Evolutionary conservation across 306 rosid genomes (phyloP), one percentile per base, ranked within the genome.

Genomic region (Medicago ruthenica): DNA sequence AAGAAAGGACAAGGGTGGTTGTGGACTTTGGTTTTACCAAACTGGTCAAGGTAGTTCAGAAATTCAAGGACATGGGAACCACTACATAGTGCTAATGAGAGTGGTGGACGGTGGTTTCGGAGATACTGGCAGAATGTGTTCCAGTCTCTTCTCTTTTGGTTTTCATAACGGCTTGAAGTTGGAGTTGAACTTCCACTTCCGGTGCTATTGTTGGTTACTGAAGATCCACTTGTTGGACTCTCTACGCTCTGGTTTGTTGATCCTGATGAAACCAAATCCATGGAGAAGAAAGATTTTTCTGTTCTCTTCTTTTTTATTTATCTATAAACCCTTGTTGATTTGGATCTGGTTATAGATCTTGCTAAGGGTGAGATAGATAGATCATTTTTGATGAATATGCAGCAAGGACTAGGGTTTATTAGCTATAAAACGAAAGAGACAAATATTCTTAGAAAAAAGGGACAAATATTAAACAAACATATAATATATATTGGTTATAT

Each of bases 111-210:
- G 82, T 92, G 97, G 89, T 92, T 95, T 2, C 90, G 51, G 0
- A 95, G 82, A 80, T 95, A 95, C 74, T 95, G 99, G 75, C 97
- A 92, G 86, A 95, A 95, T 3, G 97, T 95, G 86, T 88, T 95
- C 99, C 99, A 95, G 88, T 95, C 99, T 20, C 99, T 72, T 61
- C 99, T 66, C 67, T 95, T 95, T 61, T 95, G 99, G 86, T 95
- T 95, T 87, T 95, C 99, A 48, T 95, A 95, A n/a, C 99, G 91
- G 83, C 97, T 93, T 0, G 98, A 89, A 11, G 91, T 79, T 61
- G 42, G 31, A 0, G 59, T 13, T 2, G 39, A 27, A 16, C 22
- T 31, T 13, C 51, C 70, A n/a, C 42, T 31, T 10, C 48, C 48
- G 3, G 2, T 10, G 4, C 8, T 17, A 16, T 2, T 64, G 70